Evolutionary conservation across 345 rosid genomes (phyloP), one percentile per base, ranked within the genome.

Genomic region (Mercurialis annua): DNA sequence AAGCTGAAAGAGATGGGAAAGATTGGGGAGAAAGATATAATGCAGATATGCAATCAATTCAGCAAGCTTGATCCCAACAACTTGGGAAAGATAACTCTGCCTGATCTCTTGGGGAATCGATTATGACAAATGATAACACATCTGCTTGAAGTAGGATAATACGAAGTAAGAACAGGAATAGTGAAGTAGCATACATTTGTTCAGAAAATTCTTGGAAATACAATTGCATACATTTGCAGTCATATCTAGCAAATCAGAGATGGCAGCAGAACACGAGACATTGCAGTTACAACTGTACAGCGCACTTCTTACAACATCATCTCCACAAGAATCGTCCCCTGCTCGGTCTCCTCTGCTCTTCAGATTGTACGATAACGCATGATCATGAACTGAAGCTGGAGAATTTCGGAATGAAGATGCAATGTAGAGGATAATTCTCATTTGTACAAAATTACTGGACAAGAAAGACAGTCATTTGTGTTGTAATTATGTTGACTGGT

Each of bases 1-100:
- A 86, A 89, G 83, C 96, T 92, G 31, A 87, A 83, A 74, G 96
- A 91, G 64, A 82, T 78, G 88, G 89, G 87, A 48, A 86, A 76
- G 80, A 73, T 92, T 8, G 77, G 55, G 29, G 86, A 86, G 67
- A 86, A 81, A 56, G 92, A 92, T 46, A 69, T 92, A 68, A 16
- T 75, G 64, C 83, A 66, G 81, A 76, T 87, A 57, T 76, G 86
- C 63, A 48, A 67, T 56, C 87, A 89, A 74, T 89, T 87, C 79
- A 82, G 64, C 80, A 89, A 83, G 80, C 87, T 85, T 15, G 88
- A 88, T 62, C 61, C 78, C 36, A 73, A 81, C 83, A 83, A 81
- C 78, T 72, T 73, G n/a, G 84, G 86, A 49, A 87, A 87, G 70
- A 82, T 86, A 44, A 85, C 86, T 12, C 72, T 81, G 42, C 80